Evolutionary conservation across 139 green algal genomes (phyloP).

Genomic region (Micractinium conductrix): DNA sequence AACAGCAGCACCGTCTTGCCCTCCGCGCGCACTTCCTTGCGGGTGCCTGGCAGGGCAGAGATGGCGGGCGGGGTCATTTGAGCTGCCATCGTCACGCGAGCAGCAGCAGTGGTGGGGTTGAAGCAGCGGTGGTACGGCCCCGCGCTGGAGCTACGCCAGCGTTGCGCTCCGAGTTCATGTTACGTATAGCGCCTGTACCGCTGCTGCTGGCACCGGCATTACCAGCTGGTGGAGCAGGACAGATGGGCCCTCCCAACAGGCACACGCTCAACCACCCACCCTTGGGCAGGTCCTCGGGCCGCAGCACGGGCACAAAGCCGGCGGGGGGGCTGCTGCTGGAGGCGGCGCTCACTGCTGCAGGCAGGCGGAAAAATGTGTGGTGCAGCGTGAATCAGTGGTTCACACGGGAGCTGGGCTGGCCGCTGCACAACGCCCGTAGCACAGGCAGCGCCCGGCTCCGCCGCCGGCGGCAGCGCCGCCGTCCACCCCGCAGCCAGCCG

Average conservation of each 20-base stretch:
- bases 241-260: too few relatives aligned
- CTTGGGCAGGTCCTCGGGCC: constrained; percentile 88
- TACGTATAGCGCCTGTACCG: too few relatives aligned
- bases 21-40: constrained; percentile 87
- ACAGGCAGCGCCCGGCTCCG: not conserved
- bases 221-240: too few relatives aligned
- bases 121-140: too few relatives aligned
- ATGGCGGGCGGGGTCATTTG: too few relatives aligned
- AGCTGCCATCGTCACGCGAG: too few relatives aligned
- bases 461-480: not conserved
- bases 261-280: constrained; percentile 47
- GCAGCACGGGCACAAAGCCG: constrained; percentile 76
- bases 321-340: constrained; percentile 14
- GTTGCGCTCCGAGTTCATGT: too few relatives aligned
- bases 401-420: not conserved
- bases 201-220: too few relatives aligned
- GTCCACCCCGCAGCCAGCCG: not conserved
- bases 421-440: not conserved
- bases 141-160: too few relatives aligned
- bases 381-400: not conserved
- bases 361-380: not conserved
- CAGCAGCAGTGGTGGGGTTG: too few relatives aligned
- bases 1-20: constrained; percentile 92
- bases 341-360: not conserved
- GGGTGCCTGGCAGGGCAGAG: constrained; percentile 59